Base-by-base conservation (phyloP, 257 asterid species). In the Solanum commersonii region DNA sequence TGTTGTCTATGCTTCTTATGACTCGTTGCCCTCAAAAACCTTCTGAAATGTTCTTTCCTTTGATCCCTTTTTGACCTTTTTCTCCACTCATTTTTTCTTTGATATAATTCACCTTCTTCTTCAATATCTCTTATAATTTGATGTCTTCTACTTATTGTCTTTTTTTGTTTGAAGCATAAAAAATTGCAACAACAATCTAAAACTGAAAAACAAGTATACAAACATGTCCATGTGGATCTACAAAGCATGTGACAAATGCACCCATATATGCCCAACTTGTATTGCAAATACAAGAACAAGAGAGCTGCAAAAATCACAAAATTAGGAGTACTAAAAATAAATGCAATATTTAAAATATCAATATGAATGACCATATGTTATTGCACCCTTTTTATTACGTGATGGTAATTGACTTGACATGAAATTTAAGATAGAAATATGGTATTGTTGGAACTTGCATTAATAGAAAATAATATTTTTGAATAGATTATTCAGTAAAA, bases 201-300 rank as follows among this genome's bases (percentile, higher is more conserved):
- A 10, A 90, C 71, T 1, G 93, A 92, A 89, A 94, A 94, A 29
- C 89, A 94, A 20, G 94, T 89, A 1, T 91, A 68, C 59, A 93
- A 91, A 59, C 67, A 59, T 59, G 25, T 59, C 67, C 67, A 59
- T 59, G 67, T 59, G 1, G 25, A 59, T 59, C 91, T 89, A 74
- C 91, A 93, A 70, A 93, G 76, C 23, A 87, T 89, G 65, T 49
- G 25, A 59, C 67, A 59, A 71, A 95, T 90, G 94, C 98, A 95
- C 88, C 92, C 95, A 87, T 93, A 93, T 88, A 95, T 93, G 22
- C 99, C 98, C 91, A 95, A 86, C 90, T 92, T 94, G 96, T 87
- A 93, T 44, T 93, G 18, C 34, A 96, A 89, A 87, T 93, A 96
- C 77, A 95, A 91, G 93, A 94, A 94, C 42, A 95, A 83, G 60